A percentile compares a stretch with the other conserved stretches of the same genome.
These are phyloP conservation scores for Aurinia saxatilis DNA, from an alignment of 345 rosid species.

Conservation along the genomic window DNA sequence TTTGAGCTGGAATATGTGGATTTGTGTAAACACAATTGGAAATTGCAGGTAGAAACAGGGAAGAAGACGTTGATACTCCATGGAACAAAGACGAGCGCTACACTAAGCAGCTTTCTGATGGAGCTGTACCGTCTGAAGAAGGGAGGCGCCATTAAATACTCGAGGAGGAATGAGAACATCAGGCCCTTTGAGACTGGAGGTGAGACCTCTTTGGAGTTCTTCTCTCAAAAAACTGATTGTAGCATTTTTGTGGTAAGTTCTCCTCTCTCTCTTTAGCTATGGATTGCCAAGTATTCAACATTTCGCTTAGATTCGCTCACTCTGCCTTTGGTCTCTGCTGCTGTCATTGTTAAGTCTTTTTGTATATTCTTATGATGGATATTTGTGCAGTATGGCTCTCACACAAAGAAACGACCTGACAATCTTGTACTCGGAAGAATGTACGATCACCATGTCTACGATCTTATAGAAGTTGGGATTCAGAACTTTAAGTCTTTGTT, in stretches of 20 bases:
- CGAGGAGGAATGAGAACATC: slow-evolving; percentile 85
- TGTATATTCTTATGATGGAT: background rate
- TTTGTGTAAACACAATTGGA: too few relatives aligned
- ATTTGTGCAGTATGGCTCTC: slow-evolving; percentile 68
- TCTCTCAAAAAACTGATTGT: slow-evolving; percentile 88
- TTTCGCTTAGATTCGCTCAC: too few relatives aligned
- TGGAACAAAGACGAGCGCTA: slow-evolving; percentile 79
- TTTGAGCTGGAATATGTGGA: too few relatives aligned
- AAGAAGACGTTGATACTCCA: slow-evolving; percentile 90
- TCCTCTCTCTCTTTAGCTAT: too few relatives aligned
- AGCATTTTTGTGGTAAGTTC: slow-evolving; percentile 75
- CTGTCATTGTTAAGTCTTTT: too few relatives aligned
- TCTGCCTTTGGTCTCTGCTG: too few relatives aligned
- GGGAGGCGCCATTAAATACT: slow-evolving; percentile 60
- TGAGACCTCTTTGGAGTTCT: slow-evolving; percentile 87
- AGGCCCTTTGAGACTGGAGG: slow-evolving; percentile 95
- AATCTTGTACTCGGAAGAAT: slow-evolving; percentile 83
- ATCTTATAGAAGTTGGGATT: slow-evolving; percentile 88
- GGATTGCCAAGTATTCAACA: too few relatives aligned
- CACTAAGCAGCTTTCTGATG: slow-evolving; percentile 52
- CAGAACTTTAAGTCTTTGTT: slow-evolving; percentile 71
- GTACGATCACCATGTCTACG: slow-evolving; percentile 78
- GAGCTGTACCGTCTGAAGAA: slow-evolving; percentile 73
- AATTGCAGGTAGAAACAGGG: slow-evolving; percentile 72
- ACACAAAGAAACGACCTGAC: slow-evolving; percentile 86